Evolutionary conservation across 1,284 basidiomycete genomes (phyloP).

Genomic region (Taiwanofungus camphoratus): DNA sequence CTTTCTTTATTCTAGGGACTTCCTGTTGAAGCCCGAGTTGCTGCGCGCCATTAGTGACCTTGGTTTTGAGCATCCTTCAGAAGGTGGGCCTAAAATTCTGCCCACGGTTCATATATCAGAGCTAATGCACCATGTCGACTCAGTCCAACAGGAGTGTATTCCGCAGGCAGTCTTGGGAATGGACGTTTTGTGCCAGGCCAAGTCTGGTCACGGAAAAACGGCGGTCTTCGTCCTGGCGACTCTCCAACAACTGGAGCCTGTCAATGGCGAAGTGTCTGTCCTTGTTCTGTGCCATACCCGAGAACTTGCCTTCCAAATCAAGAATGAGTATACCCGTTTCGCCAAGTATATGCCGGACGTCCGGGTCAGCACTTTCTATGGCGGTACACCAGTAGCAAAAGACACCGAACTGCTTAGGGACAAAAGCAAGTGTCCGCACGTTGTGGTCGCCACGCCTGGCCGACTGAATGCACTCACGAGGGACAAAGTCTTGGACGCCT

Average conservation of each 20-base stretch:
- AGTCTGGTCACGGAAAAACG: conserved; percentile 99
- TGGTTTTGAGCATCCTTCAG: conserved; percentile 99
- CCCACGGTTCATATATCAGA: too few relatives aligned
- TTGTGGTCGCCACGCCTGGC: conserved; percentile 97
- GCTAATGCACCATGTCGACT: too few relatives aligned
- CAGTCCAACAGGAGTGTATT: conserved; percentile 99
- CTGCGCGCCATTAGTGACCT: conserved; percentile 97
- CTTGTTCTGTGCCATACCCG: conserved; percentile 99
- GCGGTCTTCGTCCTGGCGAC: conserved; percentile 98
- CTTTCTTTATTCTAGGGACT: conserved; percentile 60
- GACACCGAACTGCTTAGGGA: conserved; percentile 93
- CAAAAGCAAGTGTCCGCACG: conserved; percentile 98
- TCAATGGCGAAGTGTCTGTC: conserved; percentile 96
- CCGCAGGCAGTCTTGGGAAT: conserved; percentile 99
- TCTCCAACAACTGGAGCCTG: conserved; percentile 97
- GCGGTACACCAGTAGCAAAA: conserved; percentile 92
- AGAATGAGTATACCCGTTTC: conserved; percentile 99
- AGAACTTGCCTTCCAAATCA: conserved; percentile 99
- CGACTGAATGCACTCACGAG: conserved; percentile 88
- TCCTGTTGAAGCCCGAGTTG: conserved; percentile 95
- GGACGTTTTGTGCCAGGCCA: conserved; percentile 99
- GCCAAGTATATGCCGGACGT: conserved; percentile 99
- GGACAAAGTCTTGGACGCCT: conserved; percentile 90
- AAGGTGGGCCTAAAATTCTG: conserved; percentile 76
- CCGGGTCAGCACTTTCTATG: conserved; percentile 96